A percentile compares a stretch with the other conserved stretches of the same genome.
phyloP scores from a whole-genome alignment of 176 grass and related monocot genomes.

The Oryza officinalis region DNA sequence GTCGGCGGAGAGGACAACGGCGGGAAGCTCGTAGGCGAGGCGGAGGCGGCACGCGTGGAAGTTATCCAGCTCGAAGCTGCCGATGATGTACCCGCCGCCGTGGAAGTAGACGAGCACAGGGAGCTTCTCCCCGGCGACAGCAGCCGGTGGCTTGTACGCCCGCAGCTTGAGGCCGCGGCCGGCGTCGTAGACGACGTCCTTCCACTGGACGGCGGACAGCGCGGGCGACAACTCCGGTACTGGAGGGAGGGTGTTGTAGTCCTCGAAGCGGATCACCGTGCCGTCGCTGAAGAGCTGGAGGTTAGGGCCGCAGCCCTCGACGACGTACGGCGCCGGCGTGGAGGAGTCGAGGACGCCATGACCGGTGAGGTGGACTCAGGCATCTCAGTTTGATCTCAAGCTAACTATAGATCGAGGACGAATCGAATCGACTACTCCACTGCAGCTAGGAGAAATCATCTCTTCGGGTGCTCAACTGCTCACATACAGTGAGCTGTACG shows the following conservation, averaged over 20 bases:
- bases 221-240: background rate
- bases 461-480: no score
- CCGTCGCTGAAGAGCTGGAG: conserved; percentile 41
- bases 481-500: no score
- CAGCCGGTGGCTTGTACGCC: background rate
- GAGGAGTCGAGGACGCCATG: conserved; percentile 29
- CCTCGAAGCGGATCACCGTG: background rate
- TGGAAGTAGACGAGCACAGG: conserved; percentile 47
- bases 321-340: conserved; percentile 1
- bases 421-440: no score
- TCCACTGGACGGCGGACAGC: conserved; percentile 2
- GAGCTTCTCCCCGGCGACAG: conserved; percentile 9
- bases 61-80: conserved; percentile 22
- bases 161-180: conserved; percentile 30
- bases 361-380: background rate
- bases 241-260: background rate
- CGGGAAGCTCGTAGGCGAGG: conserved; percentile 37
- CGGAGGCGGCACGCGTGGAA: conserved; percentile 39
- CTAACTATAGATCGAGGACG: no score
- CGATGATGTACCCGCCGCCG: conserved; percentile 37
- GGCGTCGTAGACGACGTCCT: conserved; percentile 35
- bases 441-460: no score
- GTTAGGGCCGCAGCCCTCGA: background rate
- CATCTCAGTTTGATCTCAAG: background rate
- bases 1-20: conserved; percentile 53